Conservation (phyloP, 257 asterid genomes). For the Euphrasia confusa region DNA sequence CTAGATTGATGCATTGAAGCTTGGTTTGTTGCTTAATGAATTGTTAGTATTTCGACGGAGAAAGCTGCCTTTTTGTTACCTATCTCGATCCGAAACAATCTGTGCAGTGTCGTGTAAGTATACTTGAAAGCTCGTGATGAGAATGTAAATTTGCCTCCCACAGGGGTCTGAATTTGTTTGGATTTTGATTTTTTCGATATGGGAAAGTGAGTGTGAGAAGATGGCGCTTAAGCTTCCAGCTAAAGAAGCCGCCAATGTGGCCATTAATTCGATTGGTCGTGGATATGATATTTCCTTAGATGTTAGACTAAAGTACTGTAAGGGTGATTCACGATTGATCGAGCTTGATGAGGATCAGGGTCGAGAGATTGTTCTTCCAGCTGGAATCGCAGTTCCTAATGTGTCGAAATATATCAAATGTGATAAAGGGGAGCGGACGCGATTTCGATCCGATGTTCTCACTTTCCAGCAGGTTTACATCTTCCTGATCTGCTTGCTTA, state of each 20-base stretch:
- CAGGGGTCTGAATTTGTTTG: too few species aligned
- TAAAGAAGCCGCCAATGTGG: conserved; percentile 78
- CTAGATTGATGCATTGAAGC: conserved; percentile 4
- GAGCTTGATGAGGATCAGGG: conserved; percentile 72
- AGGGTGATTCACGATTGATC: conserved; percentile 73
- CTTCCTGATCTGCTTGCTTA: conserved; percentile 10
- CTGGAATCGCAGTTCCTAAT: conserved; percentile 59
- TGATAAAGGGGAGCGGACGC: conserved; percentile 89
- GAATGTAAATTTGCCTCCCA: too few species aligned
- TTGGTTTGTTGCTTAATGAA: too few species aligned
- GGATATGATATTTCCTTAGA: conserved; percentile 86
- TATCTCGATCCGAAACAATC: too few species aligned
- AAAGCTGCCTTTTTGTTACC: too few species aligned
- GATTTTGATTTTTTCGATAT: conserved; percentile 25
- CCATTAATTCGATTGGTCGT: conserved; percentile 85
- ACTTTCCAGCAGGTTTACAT: conserved; percentile 81
- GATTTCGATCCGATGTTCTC: conserved; percentile 87
- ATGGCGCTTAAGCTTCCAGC: conserved; percentile 90
- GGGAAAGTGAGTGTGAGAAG: conserved; percentile 26
- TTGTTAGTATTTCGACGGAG: too few species aligned
- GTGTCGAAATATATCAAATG: conserved; percentile 87
- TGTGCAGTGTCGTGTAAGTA: too few species aligned
- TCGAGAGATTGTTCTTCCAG: conserved; percentile 80
- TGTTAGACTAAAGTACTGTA: conserved; percentile 87
- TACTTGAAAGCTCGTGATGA: too few species aligned